A percentile compares a stretch with the other conserved stretches of the same genome.
phyloP scores from a whole-genome alignment of 305 asterid species.

The Fraxinus ornus region DNA sequence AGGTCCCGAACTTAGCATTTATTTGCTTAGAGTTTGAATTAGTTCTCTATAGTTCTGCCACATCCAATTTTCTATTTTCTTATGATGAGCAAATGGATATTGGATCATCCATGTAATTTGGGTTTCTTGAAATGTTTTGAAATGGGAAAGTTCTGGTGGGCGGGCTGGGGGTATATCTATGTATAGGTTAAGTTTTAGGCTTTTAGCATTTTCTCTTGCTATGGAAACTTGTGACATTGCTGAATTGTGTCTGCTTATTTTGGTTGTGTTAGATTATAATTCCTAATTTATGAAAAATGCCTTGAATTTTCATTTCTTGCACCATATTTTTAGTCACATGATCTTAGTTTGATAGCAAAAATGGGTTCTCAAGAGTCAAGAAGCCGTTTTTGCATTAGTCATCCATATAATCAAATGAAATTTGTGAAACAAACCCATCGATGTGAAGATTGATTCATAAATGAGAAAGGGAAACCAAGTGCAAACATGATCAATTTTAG shows the following conservation, averaged over 20 bases:
- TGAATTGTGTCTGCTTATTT: constrained; percentile 21
- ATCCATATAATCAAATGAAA: not conserved
- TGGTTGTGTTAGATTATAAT: not conserved
- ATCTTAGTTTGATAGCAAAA: not conserved
- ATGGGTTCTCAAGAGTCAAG: not conserved
- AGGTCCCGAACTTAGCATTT: constrained; percentile 93
- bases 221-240: constrained; percentile 29
- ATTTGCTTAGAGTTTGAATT: constrained; percentile 69
- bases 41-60: not conserved
- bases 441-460: not conserved
- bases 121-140: constrained; percentile 1
- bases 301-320: not conserved
- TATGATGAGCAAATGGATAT: constrained; percentile 2
- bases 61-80: not conserved
- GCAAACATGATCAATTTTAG: too few species aligned
- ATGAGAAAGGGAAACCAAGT: not conserved
- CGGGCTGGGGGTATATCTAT: constrained; percentile 37
- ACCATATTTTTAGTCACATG: not conserved
- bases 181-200: constrained; percentile 33
- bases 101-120: constrained; percentile 20
- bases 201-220: constrained; percentile 16
- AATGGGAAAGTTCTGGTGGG: constrained; percentile 23
- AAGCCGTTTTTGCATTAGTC: not conserved
- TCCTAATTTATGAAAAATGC: not conserved
- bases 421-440: not conserved